Base-by-base conservation (phyloP, 2,329 filamentous ascomycete species). In the Aspergillus brunneoviolaceus region DNA sequence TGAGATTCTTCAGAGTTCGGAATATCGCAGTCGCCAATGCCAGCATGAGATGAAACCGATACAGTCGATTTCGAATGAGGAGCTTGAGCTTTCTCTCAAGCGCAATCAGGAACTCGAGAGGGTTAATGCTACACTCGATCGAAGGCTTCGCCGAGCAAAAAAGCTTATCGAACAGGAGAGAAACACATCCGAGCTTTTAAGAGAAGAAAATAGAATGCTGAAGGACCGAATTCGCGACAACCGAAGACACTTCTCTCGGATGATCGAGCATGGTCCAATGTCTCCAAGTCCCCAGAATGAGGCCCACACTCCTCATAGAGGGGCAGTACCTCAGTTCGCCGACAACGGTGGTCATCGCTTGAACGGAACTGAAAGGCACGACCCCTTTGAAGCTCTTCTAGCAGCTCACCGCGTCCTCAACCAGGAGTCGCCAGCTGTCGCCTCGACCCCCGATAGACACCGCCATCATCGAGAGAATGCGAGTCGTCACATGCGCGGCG, bases 221-320 rank as follows among this genome's bases (percentile, higher is more conserved):
- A 85, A 93, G 60, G 90, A 88, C 63, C 88, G 94, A 21, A 96
- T 98, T 64, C 87, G 90, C 48, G 91, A 96, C 73, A 96, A 96
- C 71, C 84, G 94, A 63, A 90, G 96, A 71, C 92, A 96, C 70
- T 87, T 96, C 68, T 90, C 91, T 60, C 84, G 85, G 70, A 85
- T 96, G 52, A 88, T 90, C 69, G 89, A 90, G 67, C 90, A 91
- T 1, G 89, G 89, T 35, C 87, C 89, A 61, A 79, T 84, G 60
- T 82, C 86, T 60, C 77, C 88, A 60, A 87, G 85, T 2, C 87
- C 88, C 50, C 80, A 80, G 58, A 71, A 65, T 77, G 82, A 78
- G 74, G 81, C 64, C 74, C 84, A 69, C 31, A 77, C 75, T 2
- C 74, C 76, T 60, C 75, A 80, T 58, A 70, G 76, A 62, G 79